Base-by-base conservation (phyloP, 345 rosid genomes). In the Lumnitzera littorea region DNA sequence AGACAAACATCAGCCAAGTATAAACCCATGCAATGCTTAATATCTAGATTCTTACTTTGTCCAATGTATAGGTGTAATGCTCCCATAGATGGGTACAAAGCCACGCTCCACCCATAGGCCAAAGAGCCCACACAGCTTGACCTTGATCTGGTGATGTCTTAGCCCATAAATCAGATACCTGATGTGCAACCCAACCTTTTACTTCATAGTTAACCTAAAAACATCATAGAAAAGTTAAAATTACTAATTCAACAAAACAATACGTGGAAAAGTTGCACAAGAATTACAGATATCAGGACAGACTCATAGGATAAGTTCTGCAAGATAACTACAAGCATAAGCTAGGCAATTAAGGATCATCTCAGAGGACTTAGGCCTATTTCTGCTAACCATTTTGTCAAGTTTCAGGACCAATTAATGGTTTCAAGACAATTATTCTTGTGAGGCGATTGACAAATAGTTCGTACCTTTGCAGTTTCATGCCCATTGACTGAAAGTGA, bases 31-130 rank as follows among this genome's bases (percentile, higher is more conserved):
- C 10, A 7, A 9, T 36, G 43, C 43, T 36, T 24, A 54, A 58
- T 46, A 68, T 24, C 20, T 11, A 58, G 69, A 62, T 60, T 49
- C 84, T 64, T 72, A 94, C 99, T 66, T 74, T 83, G 81, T 94
- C 96, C 89, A 80, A 55, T 5, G 96, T 86, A 78, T 83, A 94
- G 20, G 78, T 63, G 56, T 86, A 94, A 68, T 94, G 99, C 78
- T 90, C 99, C 99, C 99, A 90, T 24, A 86, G 78, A 73, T 88
- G 99, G 14, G 91, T 85, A 64, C 92, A 90, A 51, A 94, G 90
- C 97, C 99, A 94, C 24, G 97, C 89, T 70, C 99, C 99, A 52
- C 99, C 99, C 97, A 94, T 90, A 11, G 95, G 97, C 99, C 99
- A 94, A 46, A 94, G 62, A 36, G 92, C 91, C 99, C 99, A 94